phyloP scores from a whole-genome alignment of 2,329 filamentous ascomycete species.

The Coniella vitis region DNA sequence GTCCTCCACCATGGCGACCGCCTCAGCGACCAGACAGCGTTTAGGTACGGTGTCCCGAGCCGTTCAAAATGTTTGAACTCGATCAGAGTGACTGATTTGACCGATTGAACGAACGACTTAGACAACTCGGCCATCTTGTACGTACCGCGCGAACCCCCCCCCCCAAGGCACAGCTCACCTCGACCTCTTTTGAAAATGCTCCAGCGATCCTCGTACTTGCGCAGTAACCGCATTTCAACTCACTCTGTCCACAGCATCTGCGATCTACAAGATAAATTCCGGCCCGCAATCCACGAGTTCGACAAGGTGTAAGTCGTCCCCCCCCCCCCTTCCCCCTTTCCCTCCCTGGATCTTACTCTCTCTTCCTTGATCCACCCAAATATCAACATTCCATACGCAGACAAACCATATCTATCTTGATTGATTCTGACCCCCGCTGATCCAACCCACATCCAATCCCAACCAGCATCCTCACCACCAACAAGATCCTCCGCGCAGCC shows the following conservation, averaged over 20 bases:
- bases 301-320: slow-evolving; percentile 59
- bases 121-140: slow-evolving; percentile 46
- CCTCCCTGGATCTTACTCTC: neutral
- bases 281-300: slow-evolving; percentile 75
- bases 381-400: too few species aligned
- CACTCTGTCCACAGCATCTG: slow-evolving; percentile 59
- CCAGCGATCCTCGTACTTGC: too few species aligned
- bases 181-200: too few species aligned
- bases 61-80: slow-evolving; percentile 2
- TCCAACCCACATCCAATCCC: neutral
- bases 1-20: slow-evolving; percentile 12
- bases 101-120: slow-evolving; percentile 19
- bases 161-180: too few species aligned
- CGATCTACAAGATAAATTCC: slow-evolving; percentile 92
- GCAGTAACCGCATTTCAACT: too few species aligned
- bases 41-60: neutral
- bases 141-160: slow-evolving; percentile 20
- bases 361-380: neutral
- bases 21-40: slow-evolving; percentile 5
- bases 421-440: too few species aligned
- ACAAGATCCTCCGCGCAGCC: slow-evolving; percentile 62
- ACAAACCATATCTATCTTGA: too few species aligned
- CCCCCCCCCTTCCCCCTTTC: slow-evolving; percentile 5
- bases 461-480: slow-evolving; percentile 54
- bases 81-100: neutral